Conservation (phyloP, 805 yeast species). For the Candida pini region DNA sequence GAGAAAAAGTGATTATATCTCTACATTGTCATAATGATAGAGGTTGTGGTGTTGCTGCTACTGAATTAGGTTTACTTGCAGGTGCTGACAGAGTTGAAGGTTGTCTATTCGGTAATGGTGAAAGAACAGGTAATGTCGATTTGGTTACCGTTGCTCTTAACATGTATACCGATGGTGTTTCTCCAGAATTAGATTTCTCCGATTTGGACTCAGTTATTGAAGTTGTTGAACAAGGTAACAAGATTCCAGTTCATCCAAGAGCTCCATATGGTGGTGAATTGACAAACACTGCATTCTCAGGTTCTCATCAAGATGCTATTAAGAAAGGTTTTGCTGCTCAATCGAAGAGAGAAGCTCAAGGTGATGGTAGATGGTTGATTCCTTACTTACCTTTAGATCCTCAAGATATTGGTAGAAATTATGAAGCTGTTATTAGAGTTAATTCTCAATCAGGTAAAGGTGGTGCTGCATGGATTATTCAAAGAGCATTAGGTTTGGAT, state of each 20-base stretch:
- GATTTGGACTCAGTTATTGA: conserved; percentile 62
- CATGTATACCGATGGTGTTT: conserved; percentile 72
- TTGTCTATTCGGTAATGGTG: conserved; percentile 79
- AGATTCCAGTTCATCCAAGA: conserved; percentile 66
- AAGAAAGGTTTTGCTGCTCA: conserved; percentile 39
- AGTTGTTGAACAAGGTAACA: conserved; percentile 70
- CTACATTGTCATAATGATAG: conserved; percentile 76
- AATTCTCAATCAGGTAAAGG: conserved; percentile 87
- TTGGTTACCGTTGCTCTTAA: conserved; percentile 69
- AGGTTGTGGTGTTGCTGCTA: conserved; percentile 81
- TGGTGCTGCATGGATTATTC: conserved; percentile 80
- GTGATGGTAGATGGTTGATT: conserved; percentile 54
- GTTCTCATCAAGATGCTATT: conserved; percentile 39
- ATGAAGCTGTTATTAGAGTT: conserved; percentile 79
- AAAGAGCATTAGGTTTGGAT: conserved; percentile 66
- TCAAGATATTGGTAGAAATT: conserved; percentile 71
- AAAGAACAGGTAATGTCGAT: conserved; percentile 81
- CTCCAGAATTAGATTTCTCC: conserved; percentile 67
- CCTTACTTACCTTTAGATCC: conserved; percentile 82
- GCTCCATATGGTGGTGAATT: conserved; percentile 79
- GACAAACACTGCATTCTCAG: conserved; percentile 75
- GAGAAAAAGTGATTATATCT: conserved; percentile 66
- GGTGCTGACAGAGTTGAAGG: conserved; percentile 86
- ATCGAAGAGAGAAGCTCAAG: conserved; percentile 42
- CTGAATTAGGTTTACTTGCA: conserved; percentile 72